phyloP scores from a whole-genome alignment of 768 basidiomycete genomes.

The Lactarius psammicola region DNA sequence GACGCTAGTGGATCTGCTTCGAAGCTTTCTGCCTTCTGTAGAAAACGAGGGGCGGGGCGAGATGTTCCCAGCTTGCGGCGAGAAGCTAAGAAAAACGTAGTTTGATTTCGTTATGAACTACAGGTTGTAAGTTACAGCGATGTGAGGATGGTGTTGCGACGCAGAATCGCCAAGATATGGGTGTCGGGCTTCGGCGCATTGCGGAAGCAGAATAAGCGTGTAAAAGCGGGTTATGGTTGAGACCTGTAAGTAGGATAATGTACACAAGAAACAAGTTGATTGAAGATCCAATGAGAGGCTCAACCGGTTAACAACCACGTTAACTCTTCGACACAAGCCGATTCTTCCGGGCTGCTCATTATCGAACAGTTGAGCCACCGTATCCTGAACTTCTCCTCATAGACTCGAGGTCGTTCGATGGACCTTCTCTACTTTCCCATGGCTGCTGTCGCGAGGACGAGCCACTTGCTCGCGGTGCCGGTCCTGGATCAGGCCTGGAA shows the following conservation, averaged over 20 bases:
- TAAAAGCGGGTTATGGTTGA: background rate
- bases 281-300: background rate
- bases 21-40: background rate
- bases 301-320: too few relatives aligned
- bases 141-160: background rate
- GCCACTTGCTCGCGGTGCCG: conserved; percentile 30
- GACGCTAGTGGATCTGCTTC: background rate
- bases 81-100: background rate
- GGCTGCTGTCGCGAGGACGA: conserved; percentile 13
- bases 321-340: background rate
- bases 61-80: background rate
- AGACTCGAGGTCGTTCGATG: conserved; percentile 64
- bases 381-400: conserved; percentile 78
- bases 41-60: background rate
- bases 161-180: background rate
- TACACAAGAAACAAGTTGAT: background rate
- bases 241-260: background rate
- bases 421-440: conserved; percentile 57
- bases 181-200: background rate
- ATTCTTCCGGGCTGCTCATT: conserved; percentile 25
- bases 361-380: conserved; percentile 75
- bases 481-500: conserved; percentile 30
- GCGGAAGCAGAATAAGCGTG: background rate
- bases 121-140: background rate
- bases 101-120: background rate